These are phyloP conservation scores for Drechslerella stenobrocha DNA, from an alignment of 2,329 filamentous ascomycete genomes.

Conservation along the genomic window DNA sequence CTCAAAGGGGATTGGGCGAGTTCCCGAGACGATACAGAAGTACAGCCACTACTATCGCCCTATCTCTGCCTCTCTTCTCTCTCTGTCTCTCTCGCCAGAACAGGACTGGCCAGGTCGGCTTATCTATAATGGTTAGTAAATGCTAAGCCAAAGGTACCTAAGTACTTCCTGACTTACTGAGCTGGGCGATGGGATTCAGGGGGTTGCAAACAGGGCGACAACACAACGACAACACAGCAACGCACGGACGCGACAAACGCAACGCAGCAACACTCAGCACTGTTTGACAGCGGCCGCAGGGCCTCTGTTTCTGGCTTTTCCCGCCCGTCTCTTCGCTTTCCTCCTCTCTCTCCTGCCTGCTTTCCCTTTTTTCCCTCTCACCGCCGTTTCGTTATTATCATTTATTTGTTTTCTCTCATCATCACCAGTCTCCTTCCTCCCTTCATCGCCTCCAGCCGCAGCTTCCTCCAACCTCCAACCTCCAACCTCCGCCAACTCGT, in stretches of 20 bases:
- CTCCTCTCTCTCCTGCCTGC: constrained; percentile 1
- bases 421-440: not conserved
- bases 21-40: no score
- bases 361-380: constrained; percentile 8
- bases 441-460: constrained; percentile 25
- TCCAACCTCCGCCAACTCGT: not conserved
- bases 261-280: not conserved
- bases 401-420: constrained; percentile 4
- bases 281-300: not conserved
- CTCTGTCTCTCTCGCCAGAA: constrained; percentile 19
- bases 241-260: not conserved
- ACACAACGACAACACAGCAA: not conserved
- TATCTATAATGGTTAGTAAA: constrained; percentile 25
- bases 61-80: no score
- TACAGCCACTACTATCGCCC: no score
- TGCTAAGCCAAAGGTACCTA: no score
- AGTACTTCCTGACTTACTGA: no score
- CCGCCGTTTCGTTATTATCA: not conserved
- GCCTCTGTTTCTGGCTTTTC: not conserved
- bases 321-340: constrained; percentile 10
- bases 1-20: constrained; percentile 38
- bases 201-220: no score
- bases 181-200: not conserved
- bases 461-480: constrained; percentile 50
- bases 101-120: constrained; percentile 15